Percentiles rank a stretch among this genome's conserved stretches.
Conservation (phyloP, 2,329 filamentous ascomycete species). For the Fusarium chuoi region DNA sequence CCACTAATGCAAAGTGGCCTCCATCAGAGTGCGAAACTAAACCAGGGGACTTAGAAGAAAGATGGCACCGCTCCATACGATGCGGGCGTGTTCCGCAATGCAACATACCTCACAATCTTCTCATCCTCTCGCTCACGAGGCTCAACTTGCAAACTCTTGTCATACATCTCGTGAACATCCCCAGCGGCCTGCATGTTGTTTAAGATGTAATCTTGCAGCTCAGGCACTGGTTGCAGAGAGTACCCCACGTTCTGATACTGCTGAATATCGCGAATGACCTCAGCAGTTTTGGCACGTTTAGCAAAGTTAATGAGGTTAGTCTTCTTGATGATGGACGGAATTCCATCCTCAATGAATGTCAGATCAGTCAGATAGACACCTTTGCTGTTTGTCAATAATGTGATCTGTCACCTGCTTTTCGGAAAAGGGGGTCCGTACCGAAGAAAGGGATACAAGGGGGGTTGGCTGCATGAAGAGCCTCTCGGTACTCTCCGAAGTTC, state of each 20-base stretch:
- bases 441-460: conserved; percentile 99
- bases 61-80: conserved; percentile 34
- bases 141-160: conserved; percentile 92
- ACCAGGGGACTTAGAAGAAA: conserved; percentile 31
- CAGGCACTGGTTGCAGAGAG: conserved; percentile 85
- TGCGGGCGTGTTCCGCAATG: conserved; percentile 42
- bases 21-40: conserved; percentile 12
- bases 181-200: conserved; percentile 95
- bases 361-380: conserved; percentile 97
- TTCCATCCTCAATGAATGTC: conserved; percentile 98
- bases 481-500: conserved; percentile 97
- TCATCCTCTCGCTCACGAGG: conserved; percentile 97
- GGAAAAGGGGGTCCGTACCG: conserved; percentile 64
- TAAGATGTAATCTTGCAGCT: conserved; percentile 96
- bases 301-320: conserved; percentile 98
- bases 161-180: conserved; percentile 99
- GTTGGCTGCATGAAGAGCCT: conserved; percentile 90
- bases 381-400: conserved; percentile 49
- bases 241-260: conserved; percentile 99
- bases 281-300: conserved; percentile 96
- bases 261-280: conserved; percentile 98
- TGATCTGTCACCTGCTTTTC: not conserved
- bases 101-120: conserved; percentile 94
- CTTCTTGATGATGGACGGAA: conserved; percentile 95
- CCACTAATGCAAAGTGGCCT: conserved; percentile 9